Percentiles rank a stretch among this genome's conserved stretches.
phyloP scores from a whole-genome alignment of 169 alveolate genomes.

The Miamiensis avidus region DNA sequence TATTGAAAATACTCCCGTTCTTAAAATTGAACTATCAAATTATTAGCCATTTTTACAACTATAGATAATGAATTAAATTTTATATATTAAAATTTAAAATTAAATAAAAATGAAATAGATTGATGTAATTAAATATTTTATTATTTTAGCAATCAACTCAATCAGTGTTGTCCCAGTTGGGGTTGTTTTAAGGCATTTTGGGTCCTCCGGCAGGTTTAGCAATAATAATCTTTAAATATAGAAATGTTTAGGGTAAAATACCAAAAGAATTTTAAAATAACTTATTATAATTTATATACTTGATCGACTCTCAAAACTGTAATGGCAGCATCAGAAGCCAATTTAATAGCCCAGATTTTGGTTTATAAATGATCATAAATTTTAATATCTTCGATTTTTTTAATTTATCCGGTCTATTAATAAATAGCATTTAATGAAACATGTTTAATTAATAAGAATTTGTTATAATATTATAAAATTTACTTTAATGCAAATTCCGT shows the following conservation, averaged over 20 bases:
- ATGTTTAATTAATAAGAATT: constrained; percentile 57
- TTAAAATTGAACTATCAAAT: no score
- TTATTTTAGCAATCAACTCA: constrained; percentile 27
- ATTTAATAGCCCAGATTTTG: constrained; percentile 95
- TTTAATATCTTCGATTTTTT: constrained; percentile 35
- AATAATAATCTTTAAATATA: constrained; percentile 89
- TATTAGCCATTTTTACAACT: no score
- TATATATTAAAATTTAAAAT: no score
- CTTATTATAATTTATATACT: constrained; percentile 8
- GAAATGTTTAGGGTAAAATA: background rate
- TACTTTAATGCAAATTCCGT: constrained; percentile 80
- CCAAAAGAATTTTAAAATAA: background rate
- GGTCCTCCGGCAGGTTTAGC: constrained; percentile 99
- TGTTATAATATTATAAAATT: constrained; percentile 7
- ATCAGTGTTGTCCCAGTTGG: constrained; percentile 46
- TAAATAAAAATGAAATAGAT: no score
- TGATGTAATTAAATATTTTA: no score
- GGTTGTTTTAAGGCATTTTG: constrained; percentile 53
- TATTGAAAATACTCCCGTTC: no score
- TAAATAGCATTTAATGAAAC: constrained; percentile 23
- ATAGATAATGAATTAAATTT: no score
- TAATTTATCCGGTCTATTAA: constrained; percentile 39
- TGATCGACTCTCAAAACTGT: constrained; percentile 97
- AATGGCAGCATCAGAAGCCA: constrained; percentile 96
- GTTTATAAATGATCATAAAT: constrained; percentile 94